These are phyloP conservation scores for Cryptosporidium xiaoi DNA, from an alignment of 169 alveolate genomes.

Conservation along the genomic window DNA sequence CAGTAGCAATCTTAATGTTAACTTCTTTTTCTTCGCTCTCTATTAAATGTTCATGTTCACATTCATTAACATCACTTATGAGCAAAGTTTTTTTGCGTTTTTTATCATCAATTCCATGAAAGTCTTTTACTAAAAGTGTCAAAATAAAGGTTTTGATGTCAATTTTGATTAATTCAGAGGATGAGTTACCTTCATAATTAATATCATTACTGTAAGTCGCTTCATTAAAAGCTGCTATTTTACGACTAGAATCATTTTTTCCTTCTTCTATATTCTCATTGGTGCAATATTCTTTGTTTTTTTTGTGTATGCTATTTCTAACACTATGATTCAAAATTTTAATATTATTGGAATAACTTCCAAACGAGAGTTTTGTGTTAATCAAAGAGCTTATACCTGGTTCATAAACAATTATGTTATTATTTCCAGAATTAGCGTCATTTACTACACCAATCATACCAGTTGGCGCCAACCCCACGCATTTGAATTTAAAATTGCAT, in stretches of 20 bases:
- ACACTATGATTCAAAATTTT: background rate
- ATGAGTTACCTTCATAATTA: background rate
- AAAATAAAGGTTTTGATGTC: conserved; percentile 9
- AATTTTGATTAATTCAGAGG: background rate
- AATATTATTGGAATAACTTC: conserved; percentile 30
- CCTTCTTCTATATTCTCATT: too few relatives aligned
- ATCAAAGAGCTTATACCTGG: conserved; percentile 38
- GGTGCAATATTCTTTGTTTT: too few relatives aligned
- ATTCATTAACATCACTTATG: background rate
- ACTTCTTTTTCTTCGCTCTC: background rate
- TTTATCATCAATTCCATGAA: background rate
- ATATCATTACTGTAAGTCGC: too few relatives aligned
- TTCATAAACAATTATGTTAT: background rate
- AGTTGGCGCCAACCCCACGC: conserved; percentile 52
- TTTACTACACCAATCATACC: background rate
- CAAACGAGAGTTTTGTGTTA: conserved; percentile 4
- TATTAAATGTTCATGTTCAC: too few relatives aligned
- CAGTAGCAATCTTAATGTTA: background rate
- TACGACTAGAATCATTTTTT: too few relatives aligned
- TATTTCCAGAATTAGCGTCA: background rate
- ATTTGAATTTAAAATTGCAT: conserved; percentile 29
- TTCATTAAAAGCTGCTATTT: too few relatives aligned
- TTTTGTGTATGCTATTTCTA: background rate
- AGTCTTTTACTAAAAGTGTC: conserved; percentile 13
- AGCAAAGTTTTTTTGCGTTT: background rate